Percentiles rank a stretch among this genome's conserved stretches.
Conservation (phyloP, 106 monocot species). For the Allium fistulosum region DNA sequence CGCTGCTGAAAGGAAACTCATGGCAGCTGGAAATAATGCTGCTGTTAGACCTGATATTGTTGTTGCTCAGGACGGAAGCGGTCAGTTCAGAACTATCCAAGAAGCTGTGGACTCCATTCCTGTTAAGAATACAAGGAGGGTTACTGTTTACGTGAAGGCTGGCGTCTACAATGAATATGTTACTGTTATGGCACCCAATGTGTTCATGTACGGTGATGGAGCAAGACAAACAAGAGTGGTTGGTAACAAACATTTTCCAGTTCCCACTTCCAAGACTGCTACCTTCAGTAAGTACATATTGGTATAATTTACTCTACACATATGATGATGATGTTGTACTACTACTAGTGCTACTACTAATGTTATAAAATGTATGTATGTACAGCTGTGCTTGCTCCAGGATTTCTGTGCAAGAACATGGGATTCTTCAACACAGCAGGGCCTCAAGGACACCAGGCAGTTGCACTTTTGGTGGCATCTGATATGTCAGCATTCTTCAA, state of each 20-base stretch:
- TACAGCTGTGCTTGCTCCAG: not conserved
- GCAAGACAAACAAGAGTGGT: constrained; percentile 30
- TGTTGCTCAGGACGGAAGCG: constrained; percentile 66
- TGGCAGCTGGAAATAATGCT: constrained; percentile 22
- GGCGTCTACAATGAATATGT: constrained; percentile 70
- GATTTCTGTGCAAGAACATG: constrained; percentile 29
- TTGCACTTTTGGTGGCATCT: constrained; percentile 20
- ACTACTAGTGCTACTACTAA: not conserved
- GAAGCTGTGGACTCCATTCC: constrained; percentile 65
- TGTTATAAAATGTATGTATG: not conserved
- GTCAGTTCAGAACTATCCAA: constrained; percentile 45
- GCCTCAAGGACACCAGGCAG: constrained; percentile 37
- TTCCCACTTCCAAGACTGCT: constrained; percentile 27
- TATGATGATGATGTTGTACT: not conserved
- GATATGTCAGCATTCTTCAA: constrained; percentile 32
- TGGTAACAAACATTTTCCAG: constrained; percentile 14
- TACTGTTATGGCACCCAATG: constrained; percentile 14
- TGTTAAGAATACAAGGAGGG: constrained; percentile 33
- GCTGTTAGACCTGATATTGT: constrained; percentile 36
- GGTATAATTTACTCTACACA: not conserved
- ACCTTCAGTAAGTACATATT: constrained; percentile 36
- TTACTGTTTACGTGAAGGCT: constrained; percentile 74
- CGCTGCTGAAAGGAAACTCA: constrained; percentile 44
- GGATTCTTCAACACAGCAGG: constrained; percentile 49
- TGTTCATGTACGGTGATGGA: constrained; percentile 69